Percentiles rank a stretch among this genome's conserved stretches.
Conservation (phyloP, 805 yeast species). For the Naumovozyma baii region DNA sequence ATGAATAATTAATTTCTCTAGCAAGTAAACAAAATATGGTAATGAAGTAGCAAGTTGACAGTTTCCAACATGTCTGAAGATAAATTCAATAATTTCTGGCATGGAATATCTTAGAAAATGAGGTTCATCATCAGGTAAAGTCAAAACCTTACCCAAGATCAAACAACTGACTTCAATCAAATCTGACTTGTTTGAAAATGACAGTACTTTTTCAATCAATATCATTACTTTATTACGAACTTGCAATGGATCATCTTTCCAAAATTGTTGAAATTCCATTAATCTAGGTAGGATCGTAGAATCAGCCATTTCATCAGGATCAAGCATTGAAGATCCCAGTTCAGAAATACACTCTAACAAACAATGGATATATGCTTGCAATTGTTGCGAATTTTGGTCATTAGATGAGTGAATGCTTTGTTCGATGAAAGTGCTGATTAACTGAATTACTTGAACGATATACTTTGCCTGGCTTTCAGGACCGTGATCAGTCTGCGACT, state of each 20-base stretch:
- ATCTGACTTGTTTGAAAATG: conserved; percentile 33
- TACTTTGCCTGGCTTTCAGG: conserved; percentile 37
- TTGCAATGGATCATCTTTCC: conserved; percentile 40
- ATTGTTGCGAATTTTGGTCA: conserved; percentile 13
- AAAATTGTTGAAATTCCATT: conserved; percentile 32
- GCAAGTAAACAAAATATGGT: conserved; percentile 37
- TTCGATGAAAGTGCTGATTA: conserved; percentile 21
- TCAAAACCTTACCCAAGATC: conserved; percentile 36
- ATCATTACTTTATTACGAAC: conserved; percentile 38
- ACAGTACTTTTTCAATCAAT: conserved; percentile 33
- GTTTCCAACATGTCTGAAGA: conserved; percentile 15
- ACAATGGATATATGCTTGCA: conserved; percentile 43
- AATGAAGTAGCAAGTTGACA: conserved; percentile 30
- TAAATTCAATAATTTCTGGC: conserved; percentile 23
- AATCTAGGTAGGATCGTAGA: conserved; percentile 13
- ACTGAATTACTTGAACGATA: conserved; percentile 27
- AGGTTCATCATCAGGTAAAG: conserved; percentile 24
- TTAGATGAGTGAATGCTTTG: conserved; percentile 4
- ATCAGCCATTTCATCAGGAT: conserved; percentile 38
- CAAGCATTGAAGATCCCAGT: conserved; percentile 58
- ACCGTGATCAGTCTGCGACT: conserved; percentile 35
- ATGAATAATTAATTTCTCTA: conserved; percentile 37
- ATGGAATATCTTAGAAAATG: conserved; percentile 23
- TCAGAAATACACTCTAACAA: conserved; percentile 56
- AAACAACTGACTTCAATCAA: conserved; percentile 56